These are phyloP conservation scores for Coix lacrymajobi DNA, from an alignment of 176 grass and related monocot species.

Conservation along the genomic window DNA sequence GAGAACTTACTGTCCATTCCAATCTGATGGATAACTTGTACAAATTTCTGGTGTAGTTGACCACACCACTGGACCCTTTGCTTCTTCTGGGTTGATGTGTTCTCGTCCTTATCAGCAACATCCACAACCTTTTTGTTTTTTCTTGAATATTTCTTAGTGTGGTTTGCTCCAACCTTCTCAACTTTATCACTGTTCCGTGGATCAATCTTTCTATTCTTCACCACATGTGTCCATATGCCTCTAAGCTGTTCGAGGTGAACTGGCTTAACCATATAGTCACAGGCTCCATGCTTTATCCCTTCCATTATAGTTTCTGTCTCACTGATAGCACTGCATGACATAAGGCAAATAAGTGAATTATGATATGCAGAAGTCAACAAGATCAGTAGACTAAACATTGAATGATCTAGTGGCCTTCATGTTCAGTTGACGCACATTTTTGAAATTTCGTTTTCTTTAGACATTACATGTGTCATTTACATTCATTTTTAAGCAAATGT, in stretches of 20 bases:
- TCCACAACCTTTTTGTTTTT: slow-evolving; percentile 17
- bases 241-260: slow-evolving; percentile 36
- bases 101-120: slow-evolving; percentile 7
- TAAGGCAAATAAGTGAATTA: neutral
- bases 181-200: neutral
- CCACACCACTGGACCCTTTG: slow-evolving; percentile 45
- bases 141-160: slow-evolving; percentile 18
- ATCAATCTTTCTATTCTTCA: slow-evolving; percentile 13
- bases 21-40: slow-evolving; percentile 39
- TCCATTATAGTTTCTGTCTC: slow-evolving; percentile 33
- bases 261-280: slow-evolving; percentile 56
- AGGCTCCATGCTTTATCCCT: slow-evolving; percentile 40
- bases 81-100: slow-evolving; percentile 20
- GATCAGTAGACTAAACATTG: neutral
- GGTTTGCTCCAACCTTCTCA: neutral
- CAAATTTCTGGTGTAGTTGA: slow-evolving; percentile 58
- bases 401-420: neutral
- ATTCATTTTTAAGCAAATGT: too few species aligned
- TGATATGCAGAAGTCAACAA: neutral
- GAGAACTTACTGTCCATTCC: slow-evolving; percentile 59
- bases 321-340: slow-evolving; percentile 48
- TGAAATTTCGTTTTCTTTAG: too few species aligned
- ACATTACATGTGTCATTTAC: too few species aligned
- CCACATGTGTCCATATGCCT: slow-evolving; percentile 59
- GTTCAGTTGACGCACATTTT: too few species aligned